Base-by-base conservation (phyloP, 176 grass and related monocot species). In the Oryza rufipogon region DNA sequence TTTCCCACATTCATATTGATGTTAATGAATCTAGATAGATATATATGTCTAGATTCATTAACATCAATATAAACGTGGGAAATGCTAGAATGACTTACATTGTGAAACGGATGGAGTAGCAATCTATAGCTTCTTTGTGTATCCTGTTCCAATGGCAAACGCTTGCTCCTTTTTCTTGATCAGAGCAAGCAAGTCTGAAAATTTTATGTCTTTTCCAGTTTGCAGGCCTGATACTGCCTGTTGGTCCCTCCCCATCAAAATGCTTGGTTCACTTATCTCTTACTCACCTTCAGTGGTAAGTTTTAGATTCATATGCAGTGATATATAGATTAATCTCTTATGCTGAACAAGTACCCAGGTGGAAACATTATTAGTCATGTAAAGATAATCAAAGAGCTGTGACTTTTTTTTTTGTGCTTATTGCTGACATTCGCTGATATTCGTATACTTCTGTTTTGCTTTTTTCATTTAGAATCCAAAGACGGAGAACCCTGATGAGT, bases 391-490 rank as follows among this genome's bases (percentile, higher is more conserved):
- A 38, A 74, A 47, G 19, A 47, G 13, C 9, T 48, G 28, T 5
- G 42, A 34, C 25, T 19, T 60, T 32, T 60, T 60, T 26, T 1
- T 54, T 60, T 44, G 8, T 5, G 34, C 9, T 30, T 66, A 34
- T 83, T 5, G 19, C 2, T 30, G 71, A 19, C 88, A 56, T 86
- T 0, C 36, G 49, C 19, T 72, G 25, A 66, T 66, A 8, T 46
- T 82, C 45, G 76, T 69, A 78, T 17, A 78, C 60, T n/a, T 70
- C 0, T 64, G 1, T 54, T 83, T 70, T 64, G 14, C 64, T 51
- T 79, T n/a, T 17, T 80, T 76, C 61, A 10, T 36, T 20, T 52
- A 94, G 78, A 65, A 94, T 69, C 66, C 39, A 0, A 83, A 87
- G 56, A 46, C 72, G 76, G 54, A 70, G 84, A 82, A 85, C 34